These are phyloP conservation scores for Fragilariopsis cylindrus DNA, from an alignment of 108 stramenopile species.

Conservation along the genomic window DNA sequence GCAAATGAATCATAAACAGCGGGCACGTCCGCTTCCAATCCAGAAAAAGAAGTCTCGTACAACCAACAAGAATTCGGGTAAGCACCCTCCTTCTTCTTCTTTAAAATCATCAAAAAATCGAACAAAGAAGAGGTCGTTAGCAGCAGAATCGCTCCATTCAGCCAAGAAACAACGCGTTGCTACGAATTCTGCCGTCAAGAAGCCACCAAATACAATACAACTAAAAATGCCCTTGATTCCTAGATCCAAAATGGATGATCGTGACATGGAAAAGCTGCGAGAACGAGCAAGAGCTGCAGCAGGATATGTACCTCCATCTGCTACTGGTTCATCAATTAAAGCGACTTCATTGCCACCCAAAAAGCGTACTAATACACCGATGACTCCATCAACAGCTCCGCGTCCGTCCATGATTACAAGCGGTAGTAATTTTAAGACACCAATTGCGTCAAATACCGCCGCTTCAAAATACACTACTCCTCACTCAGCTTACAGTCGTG, in stretches of 20 bases:
- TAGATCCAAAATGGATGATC: conserved; percentile 56
- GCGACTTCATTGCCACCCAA: conserved; percentile 32
- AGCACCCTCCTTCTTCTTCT: not conserved
- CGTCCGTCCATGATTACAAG: conserved; percentile 1
- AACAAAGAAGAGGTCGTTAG: conserved; percentile 1
- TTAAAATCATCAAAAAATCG: not conserved
- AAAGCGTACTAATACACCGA: conserved; percentile 30
- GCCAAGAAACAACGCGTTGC: conserved; percentile 1
- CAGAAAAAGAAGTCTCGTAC: not conserved
- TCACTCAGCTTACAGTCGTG: conserved; percentile 18
- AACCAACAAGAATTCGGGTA: not conserved
- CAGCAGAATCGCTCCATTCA: conserved; percentile 4
- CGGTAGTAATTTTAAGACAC: conserved; percentile 20
- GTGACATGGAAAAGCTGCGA: conserved; percentile 65
- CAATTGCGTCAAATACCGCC: conserved; percentile 27
- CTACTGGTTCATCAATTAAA: conserved; percentile 7
- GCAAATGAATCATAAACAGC: conserved; percentile 20
- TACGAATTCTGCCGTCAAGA: not conserved
- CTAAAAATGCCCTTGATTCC: conserved; percentile 43
- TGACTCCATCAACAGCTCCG: conserved; percentile 32
- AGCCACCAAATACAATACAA: conserved; percentile 22
- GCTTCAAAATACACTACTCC: conserved; percentile 23
- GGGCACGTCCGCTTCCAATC: conserved; percentile 18
- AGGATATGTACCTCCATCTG: conserved; percentile 66
- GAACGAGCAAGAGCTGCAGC: conserved; percentile 80